Evolutionary conservation across 2,329 filamentous ascomycete genomes (phyloP).

Genomic region (Mariannaea elegans): DNA sequence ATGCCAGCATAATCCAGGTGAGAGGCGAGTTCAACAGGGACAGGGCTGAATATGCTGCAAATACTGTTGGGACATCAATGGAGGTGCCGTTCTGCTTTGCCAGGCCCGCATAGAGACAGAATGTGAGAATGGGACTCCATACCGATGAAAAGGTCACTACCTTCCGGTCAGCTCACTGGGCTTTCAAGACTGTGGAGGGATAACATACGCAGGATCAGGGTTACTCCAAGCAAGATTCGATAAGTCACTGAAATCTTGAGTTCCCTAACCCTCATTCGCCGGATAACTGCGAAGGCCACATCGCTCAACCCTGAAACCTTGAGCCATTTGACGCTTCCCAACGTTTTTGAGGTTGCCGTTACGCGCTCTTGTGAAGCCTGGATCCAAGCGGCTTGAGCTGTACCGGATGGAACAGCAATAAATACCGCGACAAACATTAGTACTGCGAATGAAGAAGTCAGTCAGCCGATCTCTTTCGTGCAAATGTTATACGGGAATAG

Average conservation of each 20-base stretch:
- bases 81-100: constrained; percentile 7
- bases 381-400: constrained; percentile 56
- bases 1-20: constrained; percentile 28
- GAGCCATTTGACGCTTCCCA: constrained; percentile 60
- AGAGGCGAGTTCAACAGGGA: constrained; percentile 35
- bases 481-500: constrained; percentile 39
- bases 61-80: constrained; percentile 28
- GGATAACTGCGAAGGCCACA: constrained; percentile 42
- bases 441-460: constrained; percentile 24
- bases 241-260: constrained; percentile 34
- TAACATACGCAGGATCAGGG: constrained; percentile 26
- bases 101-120: constrained; percentile 29
- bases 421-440: constrained; percentile 47
- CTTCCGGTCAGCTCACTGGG: not conserved
- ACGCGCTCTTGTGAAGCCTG: constrained; percentile 59
- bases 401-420: constrained; percentile 32
- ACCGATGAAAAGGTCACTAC: constrained; percentile 27
- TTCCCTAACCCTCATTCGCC: constrained; percentile 30
- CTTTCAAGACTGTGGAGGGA: not conserved
- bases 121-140: constrained; percentile 34
- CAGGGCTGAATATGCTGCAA: constrained; percentile 32
- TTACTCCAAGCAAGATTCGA: constrained; percentile 28
- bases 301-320: constrained; percentile 59
- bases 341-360: constrained; percentile 55
- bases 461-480: not conserved